Conservation (phyloP, 345 rosid species). For the Noccaea caerulescens region DNA sequence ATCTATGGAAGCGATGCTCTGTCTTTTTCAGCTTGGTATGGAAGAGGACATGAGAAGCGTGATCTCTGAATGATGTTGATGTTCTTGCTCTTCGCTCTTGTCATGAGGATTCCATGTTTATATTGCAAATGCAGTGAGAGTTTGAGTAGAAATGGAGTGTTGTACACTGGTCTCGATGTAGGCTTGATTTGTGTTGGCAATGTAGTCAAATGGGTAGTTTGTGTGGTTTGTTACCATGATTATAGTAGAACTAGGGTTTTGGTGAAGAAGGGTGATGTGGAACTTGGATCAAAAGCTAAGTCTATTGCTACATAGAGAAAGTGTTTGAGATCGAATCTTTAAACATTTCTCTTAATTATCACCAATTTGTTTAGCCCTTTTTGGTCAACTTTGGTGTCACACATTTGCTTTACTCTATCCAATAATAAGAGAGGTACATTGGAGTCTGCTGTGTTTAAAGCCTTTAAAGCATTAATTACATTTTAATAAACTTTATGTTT, state of each 20-base stretch:
- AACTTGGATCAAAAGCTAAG: slow-evolving; percentile 37
- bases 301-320: background rate
- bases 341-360: background rate
- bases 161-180: slow-evolving; percentile 31
- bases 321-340: background rate
- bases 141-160: slow-evolving; percentile 12
- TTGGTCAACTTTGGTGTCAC: background rate
- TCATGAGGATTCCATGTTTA: slow-evolving; percentile 44
- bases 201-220: slow-evolving; percentile 54
- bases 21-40: slow-evolving; percentile 38
- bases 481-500: background rate
- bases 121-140: slow-evolving; percentile 34
- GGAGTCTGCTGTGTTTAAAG: too few relatives aligned
- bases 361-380: background rate
- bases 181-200: slow-evolving; percentile 44
- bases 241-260: slow-evolving; percentile 42
- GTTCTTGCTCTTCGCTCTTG: slow-evolving; percentile 39
- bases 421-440: too few relatives aligned
- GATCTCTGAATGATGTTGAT: slow-evolving; percentile 47
- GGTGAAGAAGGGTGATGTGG: slow-evolving; percentile 45
- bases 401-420: too few relatives aligned
- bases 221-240: slow-evolving; percentile 47
- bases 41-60: slow-evolving; percentile 35
- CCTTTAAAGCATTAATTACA: too few relatives aligned
- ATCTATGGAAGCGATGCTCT: slow-evolving; percentile 45